Evolutionary conservation across 2,329 filamentous ascomycete species (phyloP).

Genomic region (Pseudogymnoascus sp.): DNA sequence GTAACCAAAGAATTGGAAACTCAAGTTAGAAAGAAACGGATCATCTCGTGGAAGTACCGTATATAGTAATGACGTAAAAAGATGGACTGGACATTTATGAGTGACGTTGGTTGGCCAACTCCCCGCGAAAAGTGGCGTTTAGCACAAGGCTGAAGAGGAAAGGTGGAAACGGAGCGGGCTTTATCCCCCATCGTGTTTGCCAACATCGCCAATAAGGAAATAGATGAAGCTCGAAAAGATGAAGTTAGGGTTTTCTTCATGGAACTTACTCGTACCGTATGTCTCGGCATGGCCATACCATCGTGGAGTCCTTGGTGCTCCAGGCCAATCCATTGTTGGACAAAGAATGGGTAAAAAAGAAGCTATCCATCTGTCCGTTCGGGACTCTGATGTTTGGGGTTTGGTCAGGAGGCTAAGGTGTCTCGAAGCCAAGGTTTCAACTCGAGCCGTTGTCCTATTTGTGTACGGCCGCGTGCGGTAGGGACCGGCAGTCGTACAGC

Average conservation of each 20-base stretch:
- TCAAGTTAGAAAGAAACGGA: not conserved
- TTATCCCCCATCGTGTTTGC: not conserved
- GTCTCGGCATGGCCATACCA: not conserved
- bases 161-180: conserved; percentile 2
- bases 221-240: not conserved
- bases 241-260: not conserved
- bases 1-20: not conserved
- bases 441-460: not conserved
- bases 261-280: not conserved
- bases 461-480: not conserved
- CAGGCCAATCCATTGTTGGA: not conserved
- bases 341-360: not conserved
- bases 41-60: not conserved
- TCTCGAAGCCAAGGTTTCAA: conserved; percentile 6
- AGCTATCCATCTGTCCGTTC: not conserved
- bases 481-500: not conserved
- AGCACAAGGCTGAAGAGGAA: conserved; percentile 2
- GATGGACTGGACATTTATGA: not conserved
- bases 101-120: conserved; percentile 6
- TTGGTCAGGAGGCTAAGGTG: not conserved
- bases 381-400: not conserved
- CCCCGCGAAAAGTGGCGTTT: conserved; percentile 5
- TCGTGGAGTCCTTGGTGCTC: not conserved
- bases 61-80: conserved; percentile 7
- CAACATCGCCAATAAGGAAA: not conserved